phyloP scores from a whole-genome alignment of 208 protist genomes.

The Leishmania guyanensis region DNA sequence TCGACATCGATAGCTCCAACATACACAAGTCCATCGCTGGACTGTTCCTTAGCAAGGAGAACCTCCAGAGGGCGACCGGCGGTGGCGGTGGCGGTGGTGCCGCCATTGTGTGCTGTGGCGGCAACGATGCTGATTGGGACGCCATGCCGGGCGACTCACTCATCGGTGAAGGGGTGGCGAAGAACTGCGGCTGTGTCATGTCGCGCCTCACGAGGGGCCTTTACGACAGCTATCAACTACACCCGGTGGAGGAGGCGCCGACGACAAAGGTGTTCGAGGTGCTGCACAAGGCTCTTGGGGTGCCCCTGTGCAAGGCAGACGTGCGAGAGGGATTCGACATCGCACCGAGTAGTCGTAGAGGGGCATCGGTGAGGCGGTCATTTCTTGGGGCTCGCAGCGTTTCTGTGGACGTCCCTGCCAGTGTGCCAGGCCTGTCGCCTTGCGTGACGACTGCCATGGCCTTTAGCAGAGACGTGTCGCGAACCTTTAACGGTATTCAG shows the following conservation, averaged over 20 bases:
- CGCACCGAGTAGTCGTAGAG: neutral
- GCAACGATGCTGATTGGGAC: neutral
- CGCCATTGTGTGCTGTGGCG: neutral
- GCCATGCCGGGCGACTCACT: slow-evolving; percentile 1
- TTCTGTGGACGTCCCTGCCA: slow-evolving; percentile 5
- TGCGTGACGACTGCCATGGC: slow-evolving; percentile 34
- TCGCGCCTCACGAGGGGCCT: slow-evolving; percentile 24
- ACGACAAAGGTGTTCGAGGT: slow-evolving; percentile 11
- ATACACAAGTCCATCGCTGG: slow-evolving; percentile 25
- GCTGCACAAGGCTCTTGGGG: slow-evolving; percentile 6
- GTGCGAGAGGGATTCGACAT: no score
- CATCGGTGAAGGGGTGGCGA: slow-evolving; percentile 6
- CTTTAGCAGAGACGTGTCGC: slow-evolving; percentile 36
- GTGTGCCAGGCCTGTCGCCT: neutral
- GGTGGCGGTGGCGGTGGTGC: neutral
- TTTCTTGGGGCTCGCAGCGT: neutral
- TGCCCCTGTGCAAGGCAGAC: neutral
- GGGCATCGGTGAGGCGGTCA: neutral
- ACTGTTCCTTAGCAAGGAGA: slow-evolving; percentile 16
- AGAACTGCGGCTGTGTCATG: slow-evolving; percentile 26
- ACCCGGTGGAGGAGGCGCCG: slow-evolving; percentile 19
- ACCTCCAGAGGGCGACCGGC: slow-evolving; percentile 42
- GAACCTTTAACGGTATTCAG: slow-evolving; percentile 56
- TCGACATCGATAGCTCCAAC: slow-evolving; percentile 19
- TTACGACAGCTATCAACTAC: slow-evolving; percentile 26